Base-by-base conservation (phyloP, 2,329 filamentous ascomycete genomes). In the Aspergillus ruber region DNA sequence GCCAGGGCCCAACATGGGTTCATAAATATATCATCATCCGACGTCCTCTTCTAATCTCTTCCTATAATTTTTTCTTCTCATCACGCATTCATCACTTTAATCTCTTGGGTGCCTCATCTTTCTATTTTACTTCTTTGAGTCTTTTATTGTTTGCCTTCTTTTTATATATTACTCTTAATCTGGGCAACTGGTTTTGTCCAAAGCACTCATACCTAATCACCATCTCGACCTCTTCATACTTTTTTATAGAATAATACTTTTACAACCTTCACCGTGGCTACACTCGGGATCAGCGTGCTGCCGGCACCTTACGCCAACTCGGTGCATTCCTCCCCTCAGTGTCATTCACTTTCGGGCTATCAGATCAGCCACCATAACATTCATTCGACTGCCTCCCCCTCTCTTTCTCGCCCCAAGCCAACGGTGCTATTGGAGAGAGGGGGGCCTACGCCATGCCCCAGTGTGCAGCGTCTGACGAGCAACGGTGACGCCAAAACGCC, bases 401-500 rank as follows among this genome's bases (percentile, higher is more conserved):
- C 67, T 67, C 66, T 63, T 43, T 45, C 59, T 54, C 59, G 57
- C 53, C 54, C 62, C 54, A 57, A 60, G 55, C 61, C 61, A 55
- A 57, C 52, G 52, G 57, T 58, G 57, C 53, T 59, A 54, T 60
- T 60, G 52, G 67, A 64, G 64, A 66, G 67, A 68, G 65, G 63
- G 63, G 62, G 63, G 56, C 50, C 56, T 55, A 55, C 67, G 63
- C 59, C 62, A 71, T 71, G 68, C 63, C 58, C 63, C 56, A 58
- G 54, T 50, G 46, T 56, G 47, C 55, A 53, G 51, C 51, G 56
- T 50, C 59, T 51, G 46, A 51, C 54, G 43, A 47, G 52, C 50
- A 53, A 61, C 58, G 58, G 60, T 61, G 56, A 65, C 50, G 55
- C 57, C 60, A 53, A 63, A 58, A 18, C 21, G 36, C 64, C 61